Evolutionary conservation across 129 eudicot genomes (phyloP).

Genomic region (Flaveria sonorensis): DNA sequence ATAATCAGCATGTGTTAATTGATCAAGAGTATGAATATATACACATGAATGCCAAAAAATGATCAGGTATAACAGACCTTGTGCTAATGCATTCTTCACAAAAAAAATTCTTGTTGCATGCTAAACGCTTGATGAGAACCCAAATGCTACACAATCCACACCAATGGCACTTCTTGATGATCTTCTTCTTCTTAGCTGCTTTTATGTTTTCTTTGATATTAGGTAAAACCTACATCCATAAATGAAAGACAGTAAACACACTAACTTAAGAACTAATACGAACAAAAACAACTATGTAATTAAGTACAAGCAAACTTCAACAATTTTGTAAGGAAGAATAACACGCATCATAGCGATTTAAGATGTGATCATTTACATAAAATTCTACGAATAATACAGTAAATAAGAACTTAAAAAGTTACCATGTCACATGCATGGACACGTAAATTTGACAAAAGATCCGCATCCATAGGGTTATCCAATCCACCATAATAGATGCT

Average conservation of each 20-base stretch:
- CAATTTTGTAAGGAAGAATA: not conserved
- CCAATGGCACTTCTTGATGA: slow-evolving; percentile 77
- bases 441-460: slow-evolving; percentile 47
- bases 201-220: slow-evolving; percentile 19
- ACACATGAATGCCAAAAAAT: not conserved
- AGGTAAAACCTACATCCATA: slow-evolving; percentile 18
- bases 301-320: slow-evolving; percentile 7
- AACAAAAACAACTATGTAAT: not conserved
- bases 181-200: slow-evolving; percentile 31
- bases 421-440: slow-evolving; percentile 62
- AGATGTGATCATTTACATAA: not conserved
- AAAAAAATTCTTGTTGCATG: slow-evolving; percentile 65
- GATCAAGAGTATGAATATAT: not conserved
- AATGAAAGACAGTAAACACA: slow-evolving; percentile 1
- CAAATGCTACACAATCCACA: slow-evolving; percentile 49
- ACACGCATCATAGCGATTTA: not conserved
- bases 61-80: slow-evolving; percentile 26
- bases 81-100: slow-evolving; percentile 66
- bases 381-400: not conserved
- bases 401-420: slow-evolving; percentile 10
- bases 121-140: slow-evolving; percentile 59
- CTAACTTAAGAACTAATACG: not conserved
- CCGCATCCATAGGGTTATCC: slow-evolving; percentile 54
- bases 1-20: not conserved
- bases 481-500: slow-evolving; percentile 43